These are phyloP conservation scores for Penicillium sumatraense DNA, from an alignment of 2,329 filamentous ascomycete species.

Conservation along the genomic window DNA sequence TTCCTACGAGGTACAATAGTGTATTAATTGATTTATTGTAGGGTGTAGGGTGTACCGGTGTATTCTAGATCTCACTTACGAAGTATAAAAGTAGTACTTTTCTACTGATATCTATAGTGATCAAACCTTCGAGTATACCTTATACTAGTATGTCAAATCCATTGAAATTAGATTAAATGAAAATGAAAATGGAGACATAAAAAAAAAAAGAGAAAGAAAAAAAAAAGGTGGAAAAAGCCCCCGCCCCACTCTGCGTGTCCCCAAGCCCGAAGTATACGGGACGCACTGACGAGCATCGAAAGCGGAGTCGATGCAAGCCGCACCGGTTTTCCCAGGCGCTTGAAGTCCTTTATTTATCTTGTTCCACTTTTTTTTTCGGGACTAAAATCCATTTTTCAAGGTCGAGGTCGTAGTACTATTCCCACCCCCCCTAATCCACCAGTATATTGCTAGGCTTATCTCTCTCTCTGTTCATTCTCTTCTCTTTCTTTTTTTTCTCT, in stretches of 20 bases:
- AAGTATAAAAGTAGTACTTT: too few relatives aligned
- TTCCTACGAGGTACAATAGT: too few relatives aligned
- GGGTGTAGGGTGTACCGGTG: too few relatives aligned
- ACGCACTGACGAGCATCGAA: constrained; percentile 25
- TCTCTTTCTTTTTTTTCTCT: constrained; percentile 9
- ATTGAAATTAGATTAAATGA: neutral
- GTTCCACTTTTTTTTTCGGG: constrained; percentile 23
- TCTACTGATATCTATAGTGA: too few relatives aligned
- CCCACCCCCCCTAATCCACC: neutral
- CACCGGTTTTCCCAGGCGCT: constrained; percentile 18
- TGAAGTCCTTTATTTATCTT: constrained; percentile 25
- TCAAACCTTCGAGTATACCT: too few relatives aligned
- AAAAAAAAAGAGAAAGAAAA: constrained; percentile 1
- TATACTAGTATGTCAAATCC: too few relatives aligned
- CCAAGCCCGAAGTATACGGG: constrained; percentile 18
- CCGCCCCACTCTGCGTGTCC: constrained; percentile 20
- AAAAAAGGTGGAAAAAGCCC: constrained; percentile 10
- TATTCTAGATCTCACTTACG: too few relatives aligned
- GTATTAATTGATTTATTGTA: neutral
- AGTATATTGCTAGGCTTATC: constrained; percentile 2
- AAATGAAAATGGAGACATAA: neutral
- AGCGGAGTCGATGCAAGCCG: constrained; percentile 19
- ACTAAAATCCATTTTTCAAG: neutral
- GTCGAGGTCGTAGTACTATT: neutral
- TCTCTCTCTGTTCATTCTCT: constrained; percentile 8